Percentiles rank a stretch among this genome's conserved stretches.
Conservation (phyloP, 2,329 filamentous ascomycete genomes). For the Penicillium sp. region DNA sequence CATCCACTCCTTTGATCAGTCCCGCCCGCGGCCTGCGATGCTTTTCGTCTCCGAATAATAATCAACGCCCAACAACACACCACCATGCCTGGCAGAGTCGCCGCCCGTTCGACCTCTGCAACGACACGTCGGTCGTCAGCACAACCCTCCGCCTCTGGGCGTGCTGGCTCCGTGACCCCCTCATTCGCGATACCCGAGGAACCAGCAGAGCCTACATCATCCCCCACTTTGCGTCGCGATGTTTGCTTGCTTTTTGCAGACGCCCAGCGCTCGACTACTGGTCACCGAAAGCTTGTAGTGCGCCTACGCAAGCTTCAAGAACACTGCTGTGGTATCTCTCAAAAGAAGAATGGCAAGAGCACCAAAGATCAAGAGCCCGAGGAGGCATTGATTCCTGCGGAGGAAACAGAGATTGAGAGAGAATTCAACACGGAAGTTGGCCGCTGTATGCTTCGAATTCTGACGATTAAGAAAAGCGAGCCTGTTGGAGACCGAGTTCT, state of each 20-base stretch:
- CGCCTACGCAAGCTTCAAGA: slow-evolving; percentile 89
- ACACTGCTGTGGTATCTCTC: slow-evolving; percentile 62
- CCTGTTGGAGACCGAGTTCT: slow-evolving; percentile 79
- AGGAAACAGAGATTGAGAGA: slow-evolving; percentile 71
- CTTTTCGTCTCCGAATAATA: slow-evolving; percentile 18
- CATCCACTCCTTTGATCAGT: slow-evolving; percentile 17
- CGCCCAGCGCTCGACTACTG: slow-evolving; percentile 83
- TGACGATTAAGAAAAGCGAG: slow-evolving; percentile 90
- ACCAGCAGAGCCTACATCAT: slow-evolving; percentile 35
- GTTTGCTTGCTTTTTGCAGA: slow-evolving; percentile 71
- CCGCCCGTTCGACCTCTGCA: slow-evolving; percentile 38
- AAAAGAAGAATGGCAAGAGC: slow-evolving; percentile 34
- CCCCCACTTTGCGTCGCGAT: slow-evolving; percentile 63
- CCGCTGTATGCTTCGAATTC: slow-evolving; percentile 73
- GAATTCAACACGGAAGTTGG: slow-evolving; percentile 85
- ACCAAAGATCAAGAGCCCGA: slow-evolving; percentile 52
- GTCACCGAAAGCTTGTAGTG: slow-evolving; percentile 84
- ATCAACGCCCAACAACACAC: slow-evolving; percentile 18
- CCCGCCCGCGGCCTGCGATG: slow-evolving; percentile 21
- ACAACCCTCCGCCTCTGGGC: slow-evolving; percentile 81
- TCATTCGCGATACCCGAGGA: slow-evolving; percentile 61
- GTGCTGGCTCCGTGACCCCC: slow-evolving; percentile 55
- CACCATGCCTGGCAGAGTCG: slow-evolving; percentile 41
- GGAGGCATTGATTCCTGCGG: slow-evolving; percentile 43
- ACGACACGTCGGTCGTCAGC: slow-evolving; percentile 40